Percentiles rank a stretch among this genome's conserved stretches.
These are phyloP conservation scores for Gentiana straminea DNA, from an alignment of 257 asterid species.

Conservation along the genomic window DNA sequence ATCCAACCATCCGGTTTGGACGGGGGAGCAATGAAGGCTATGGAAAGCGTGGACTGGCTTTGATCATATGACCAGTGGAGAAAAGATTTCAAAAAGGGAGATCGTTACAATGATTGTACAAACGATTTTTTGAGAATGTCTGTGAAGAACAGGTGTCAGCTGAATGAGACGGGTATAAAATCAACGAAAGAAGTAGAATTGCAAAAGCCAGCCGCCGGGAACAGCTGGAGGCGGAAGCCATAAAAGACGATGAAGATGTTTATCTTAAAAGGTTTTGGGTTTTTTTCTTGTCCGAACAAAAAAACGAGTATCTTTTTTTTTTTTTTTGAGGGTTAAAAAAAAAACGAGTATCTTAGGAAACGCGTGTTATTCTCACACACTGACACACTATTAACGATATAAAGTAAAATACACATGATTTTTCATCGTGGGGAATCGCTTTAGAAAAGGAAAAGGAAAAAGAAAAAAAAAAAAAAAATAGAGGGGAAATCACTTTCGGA, in stretches of 20 bases:
- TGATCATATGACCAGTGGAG: conserved; percentile 57
- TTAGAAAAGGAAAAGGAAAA: too few relatives aligned
- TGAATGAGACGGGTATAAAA: conserved; percentile 33
- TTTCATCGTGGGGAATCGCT: too few relatives aligned
- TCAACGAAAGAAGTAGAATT: conserved; percentile 1
- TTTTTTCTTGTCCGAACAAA: not conserved
- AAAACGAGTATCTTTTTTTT: too few relatives aligned
- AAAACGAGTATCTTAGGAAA: too few relatives aligned
- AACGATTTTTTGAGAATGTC: conserved; percentile 38
- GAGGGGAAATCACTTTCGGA: too few relatives aligned
- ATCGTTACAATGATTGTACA: conserved; percentile 53
- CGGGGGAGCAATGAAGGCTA: conserved; percentile 62
- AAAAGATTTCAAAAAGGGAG: conserved; percentile 43
- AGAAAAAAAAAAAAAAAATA: too few relatives aligned
- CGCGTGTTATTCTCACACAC: too few relatives aligned
- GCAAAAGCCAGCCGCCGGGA: conserved; percentile 14
- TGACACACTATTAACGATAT: too few relatives aligned
- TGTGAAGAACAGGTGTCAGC: conserved; percentile 45
- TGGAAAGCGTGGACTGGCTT: conserved; percentile 30
- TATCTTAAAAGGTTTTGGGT: not conserved
- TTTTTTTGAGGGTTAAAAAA: too few relatives aligned
- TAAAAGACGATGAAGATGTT: conserved; percentile 6
- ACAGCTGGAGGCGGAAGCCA: conserved; percentile 28
- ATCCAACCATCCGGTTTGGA: conserved; percentile 55
- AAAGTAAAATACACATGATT: too few relatives aligned